Percentiles rank a stretch among this genome's conserved stretches.
These are phyloP conservation scores for Geotrichum candidum DNA, from an alignment of 1,139 yeast genomes.

Conservation along the genomic window DNA sequence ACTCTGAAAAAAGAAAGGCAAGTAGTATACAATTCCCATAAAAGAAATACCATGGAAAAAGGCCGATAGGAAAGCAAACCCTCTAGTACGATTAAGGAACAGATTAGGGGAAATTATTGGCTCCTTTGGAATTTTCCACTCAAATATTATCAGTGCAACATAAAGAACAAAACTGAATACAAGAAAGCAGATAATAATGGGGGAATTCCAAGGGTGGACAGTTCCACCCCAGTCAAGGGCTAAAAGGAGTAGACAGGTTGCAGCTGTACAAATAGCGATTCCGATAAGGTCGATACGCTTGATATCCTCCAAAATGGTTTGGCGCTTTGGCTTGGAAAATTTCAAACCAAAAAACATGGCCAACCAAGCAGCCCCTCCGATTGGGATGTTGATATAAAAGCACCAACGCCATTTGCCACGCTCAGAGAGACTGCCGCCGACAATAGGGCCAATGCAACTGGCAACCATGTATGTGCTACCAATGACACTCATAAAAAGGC, in stretches of 20 bases:
- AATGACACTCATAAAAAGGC: constrained; percentile 41
- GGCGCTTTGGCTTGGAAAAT: constrained; percentile 26
- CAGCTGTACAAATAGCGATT: constrained; percentile 39
- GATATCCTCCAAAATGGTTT: constrained; percentile 37
- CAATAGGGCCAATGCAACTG: constrained; percentile 58
- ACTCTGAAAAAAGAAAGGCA: constrained; percentile 52
- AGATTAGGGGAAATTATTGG: constrained; percentile 44
- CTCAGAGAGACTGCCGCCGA: constrained; percentile 62
- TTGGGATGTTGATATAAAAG: constrained; percentile 63
- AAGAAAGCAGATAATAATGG: constrained; percentile 49
- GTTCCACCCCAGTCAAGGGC: constrained; percentile 51
- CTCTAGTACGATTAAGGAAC: constrained; percentile 32
- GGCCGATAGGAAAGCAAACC: constrained; percentile 36
- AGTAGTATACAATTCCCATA: constrained; percentile 41
- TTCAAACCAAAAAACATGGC: constrained; percentile 38
- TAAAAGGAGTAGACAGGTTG: constrained; percentile 42
- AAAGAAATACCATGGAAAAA: constrained; percentile 43
- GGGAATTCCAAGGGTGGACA: constrained; percentile 46
- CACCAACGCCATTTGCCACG: constrained; percentile 77
- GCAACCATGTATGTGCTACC: constrained; percentile 53
- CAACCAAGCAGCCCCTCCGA: constrained; percentile 52
- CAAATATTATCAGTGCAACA: constrained; percentile 39
- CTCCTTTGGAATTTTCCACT: constrained; percentile 34
- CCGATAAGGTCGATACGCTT: constrained; percentile 44
- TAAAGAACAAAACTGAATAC: constrained; percentile 38